These are phyloP conservation scores for Boletus rubescentipes DNA, from an alignment of 768 basidiomycete genomes.

Conservation along the genomic window DNA sequence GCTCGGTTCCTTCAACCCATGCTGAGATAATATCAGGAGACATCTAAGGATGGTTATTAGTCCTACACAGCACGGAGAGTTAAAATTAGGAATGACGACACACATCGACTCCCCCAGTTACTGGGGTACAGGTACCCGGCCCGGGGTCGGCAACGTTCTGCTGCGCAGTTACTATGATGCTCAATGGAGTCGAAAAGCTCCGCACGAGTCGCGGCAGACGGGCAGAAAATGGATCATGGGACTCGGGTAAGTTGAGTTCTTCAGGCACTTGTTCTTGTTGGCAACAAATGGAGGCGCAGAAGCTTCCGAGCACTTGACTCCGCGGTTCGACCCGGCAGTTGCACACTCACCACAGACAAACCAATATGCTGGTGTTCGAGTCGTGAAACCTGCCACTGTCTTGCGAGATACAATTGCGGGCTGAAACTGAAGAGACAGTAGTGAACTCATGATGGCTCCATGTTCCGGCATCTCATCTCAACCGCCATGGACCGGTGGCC, in stretches of 20 bases:
- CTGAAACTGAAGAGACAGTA: neutral
- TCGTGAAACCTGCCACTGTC: too few relatives aligned
- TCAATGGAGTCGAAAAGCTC: neutral
- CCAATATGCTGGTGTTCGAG: neutral
- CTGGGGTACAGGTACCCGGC: too few relatives aligned
- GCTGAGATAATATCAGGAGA: neutral
- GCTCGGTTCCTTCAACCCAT: neutral
- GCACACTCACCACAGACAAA: neutral
- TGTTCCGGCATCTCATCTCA: neutral
- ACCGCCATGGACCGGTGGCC: neutral
- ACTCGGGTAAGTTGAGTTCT: neutral
- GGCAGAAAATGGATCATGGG: neutral
- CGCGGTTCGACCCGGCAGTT: neutral
- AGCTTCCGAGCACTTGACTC: neutral
- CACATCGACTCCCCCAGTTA: neutral
- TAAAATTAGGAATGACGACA: neutral
- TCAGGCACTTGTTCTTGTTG: neutral
- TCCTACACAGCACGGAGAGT: neutral
- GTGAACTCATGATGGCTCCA: neutral
- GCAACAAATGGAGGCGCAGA: neutral
- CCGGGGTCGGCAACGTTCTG: neutral
- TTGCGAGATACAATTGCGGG: neutral
- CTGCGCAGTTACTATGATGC: neutral
- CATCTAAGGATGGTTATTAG: neutral
- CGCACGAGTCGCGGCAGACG: too few relatives aligned